Evolutionary conservation across 1,284 basidiomycete species (phyloP).

Genomic region (Fomitopsis pinicola): DNA sequence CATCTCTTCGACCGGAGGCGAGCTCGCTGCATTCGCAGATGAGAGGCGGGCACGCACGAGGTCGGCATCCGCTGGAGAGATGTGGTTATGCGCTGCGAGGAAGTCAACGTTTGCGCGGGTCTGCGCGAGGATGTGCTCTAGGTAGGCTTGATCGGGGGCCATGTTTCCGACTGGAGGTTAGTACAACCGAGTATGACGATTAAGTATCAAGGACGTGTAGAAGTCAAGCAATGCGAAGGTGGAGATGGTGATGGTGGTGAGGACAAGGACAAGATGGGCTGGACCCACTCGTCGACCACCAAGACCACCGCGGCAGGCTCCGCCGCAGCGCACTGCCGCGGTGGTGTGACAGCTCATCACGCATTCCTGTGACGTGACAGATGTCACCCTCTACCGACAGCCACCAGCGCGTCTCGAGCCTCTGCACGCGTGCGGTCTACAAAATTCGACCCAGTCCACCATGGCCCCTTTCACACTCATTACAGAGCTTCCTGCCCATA

Average conservation of each 20-base stretch:
- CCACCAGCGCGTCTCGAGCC: not conserved
- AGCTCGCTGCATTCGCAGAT: slow-evolving; percentile 29
- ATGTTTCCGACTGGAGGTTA: slow-evolving; percentile 9
- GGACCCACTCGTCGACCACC: no score
- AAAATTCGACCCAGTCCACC: not conserved
- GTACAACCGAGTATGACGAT: not conserved
- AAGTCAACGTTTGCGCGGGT: slow-evolving; percentile 62
- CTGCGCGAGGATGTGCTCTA: slow-evolving; percentile 56
- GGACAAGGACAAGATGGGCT: not conserved
- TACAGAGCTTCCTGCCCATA: slow-evolving; percentile 47
- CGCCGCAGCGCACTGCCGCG: no score
- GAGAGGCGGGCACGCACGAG: slow-evolving; percentile 38
- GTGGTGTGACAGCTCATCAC: not conserved
- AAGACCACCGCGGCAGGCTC: no score
- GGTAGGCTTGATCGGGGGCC: slow-evolving; percentile 32
- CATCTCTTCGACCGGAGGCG: slow-evolving; percentile 12
- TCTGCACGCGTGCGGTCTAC: not conserved
- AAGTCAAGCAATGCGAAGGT: not conserved
- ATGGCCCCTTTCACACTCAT: slow-evolving; percentile 39
- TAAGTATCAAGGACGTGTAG: not conserved
- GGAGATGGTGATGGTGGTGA: not conserved
- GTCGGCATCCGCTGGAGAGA: slow-evolving; percentile 48
- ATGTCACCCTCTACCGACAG: not conserved
- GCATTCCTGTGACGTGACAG: not conserved
- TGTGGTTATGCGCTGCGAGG: slow-evolving; percentile 53